Evolutionary conservation across 768 basidiomycete genomes (phyloP).

Genomic region (Phanerodontia chrysosporium): DNA sequence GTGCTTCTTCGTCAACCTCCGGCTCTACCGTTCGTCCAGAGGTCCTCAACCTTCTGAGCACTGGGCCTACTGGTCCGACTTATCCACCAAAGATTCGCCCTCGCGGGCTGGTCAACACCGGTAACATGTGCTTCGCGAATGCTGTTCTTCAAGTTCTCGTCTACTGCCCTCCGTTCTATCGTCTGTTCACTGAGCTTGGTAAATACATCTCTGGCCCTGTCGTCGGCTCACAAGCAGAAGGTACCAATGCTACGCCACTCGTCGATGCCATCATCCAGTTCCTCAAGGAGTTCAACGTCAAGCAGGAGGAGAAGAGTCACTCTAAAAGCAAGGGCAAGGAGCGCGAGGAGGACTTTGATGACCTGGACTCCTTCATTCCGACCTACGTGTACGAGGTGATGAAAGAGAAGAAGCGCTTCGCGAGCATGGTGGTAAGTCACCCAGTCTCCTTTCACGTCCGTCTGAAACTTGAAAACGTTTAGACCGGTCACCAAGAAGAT

Average conservation of each 20-base stretch:
- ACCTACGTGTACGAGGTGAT: conserved; percentile 87
- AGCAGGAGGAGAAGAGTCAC: conserved; percentile 17
- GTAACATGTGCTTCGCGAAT: conserved; percentile 98
- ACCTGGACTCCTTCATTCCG: conserved; percentile 75
- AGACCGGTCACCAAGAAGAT: conserved; percentile 95
- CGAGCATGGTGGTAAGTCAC: conserved; percentile 85
- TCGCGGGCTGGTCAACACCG: conserved; percentile 86
- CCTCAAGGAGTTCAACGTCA: conserved; percentile 64
- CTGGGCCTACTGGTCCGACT: conserved; percentile 26
- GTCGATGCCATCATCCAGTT: conserved; percentile 71
- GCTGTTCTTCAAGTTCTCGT: conserved; percentile 87
- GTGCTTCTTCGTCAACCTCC: conserved; percentile 26
- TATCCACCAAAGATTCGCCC: conserved; percentile 42
- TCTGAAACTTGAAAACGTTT: no score
- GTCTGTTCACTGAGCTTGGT: conserved; percentile 69
- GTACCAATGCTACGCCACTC: conserved; percentile 43
- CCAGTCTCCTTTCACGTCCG: conserved; percentile 11
- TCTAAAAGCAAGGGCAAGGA: conserved; percentile 41
- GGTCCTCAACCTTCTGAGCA: conserved; percentile 50
- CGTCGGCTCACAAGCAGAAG: conserved; percentile 26
- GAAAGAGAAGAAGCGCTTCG: conserved; percentile 91
- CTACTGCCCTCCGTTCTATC: conserved; percentile 84
- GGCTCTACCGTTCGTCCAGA: conserved; percentile 36
- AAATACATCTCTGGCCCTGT: conserved; percentile 39
- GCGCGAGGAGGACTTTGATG: conserved; percentile 42